A percentile compares a stretch with the other conserved stretches of the same genome.
These are phyloP conservation scores for Ciborinia camelliae DNA, from an alignment of 2,329 filamentous ascomycete genomes.

Conservation along the genomic window DNA sequence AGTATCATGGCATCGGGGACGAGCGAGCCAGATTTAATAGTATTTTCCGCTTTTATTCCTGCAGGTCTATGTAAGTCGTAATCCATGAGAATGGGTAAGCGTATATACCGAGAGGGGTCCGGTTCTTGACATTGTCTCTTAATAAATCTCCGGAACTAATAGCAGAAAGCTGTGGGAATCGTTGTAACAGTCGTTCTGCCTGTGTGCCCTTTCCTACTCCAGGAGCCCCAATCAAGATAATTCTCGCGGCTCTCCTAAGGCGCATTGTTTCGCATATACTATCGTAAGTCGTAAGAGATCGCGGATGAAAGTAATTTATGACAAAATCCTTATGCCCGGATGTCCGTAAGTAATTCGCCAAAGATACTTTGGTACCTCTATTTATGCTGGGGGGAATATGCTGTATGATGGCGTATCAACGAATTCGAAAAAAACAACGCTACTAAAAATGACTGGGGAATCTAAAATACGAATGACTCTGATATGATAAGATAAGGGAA, in stretches of 20 bases:
- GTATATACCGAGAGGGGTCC: conserved; percentile 73
- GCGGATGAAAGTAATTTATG: background rate
- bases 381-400: background rate
- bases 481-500: background rate
- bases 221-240: conserved; percentile 94
- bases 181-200: conserved; percentile 78
- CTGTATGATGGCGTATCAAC: background rate
- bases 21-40: conserved; percentile 84
- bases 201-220: conserved; percentile 92
- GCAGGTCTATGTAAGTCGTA: conserved; percentile 18
- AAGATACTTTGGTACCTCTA: conserved; percentile 2
- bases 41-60: conserved; percentile 88
- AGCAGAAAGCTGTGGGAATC: conserved; percentile 83
- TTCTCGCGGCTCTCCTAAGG: conserved; percentile 77
- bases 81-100: background rate
- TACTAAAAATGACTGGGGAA: background rate
- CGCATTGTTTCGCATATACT: conserved; percentile 47
- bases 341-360: conserved; percentile 5
- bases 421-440: background rate
- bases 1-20: conserved; percentile 91
- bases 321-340: background rate
- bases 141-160: conserved; percentile 94
- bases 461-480: background rate
- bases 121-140: conserved; percentile 85
- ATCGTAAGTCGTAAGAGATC: background rate